Base-by-base conservation (phyloP, 2,329 filamentous ascomycete species). In the Pestalotiopsis sp. region DNA sequence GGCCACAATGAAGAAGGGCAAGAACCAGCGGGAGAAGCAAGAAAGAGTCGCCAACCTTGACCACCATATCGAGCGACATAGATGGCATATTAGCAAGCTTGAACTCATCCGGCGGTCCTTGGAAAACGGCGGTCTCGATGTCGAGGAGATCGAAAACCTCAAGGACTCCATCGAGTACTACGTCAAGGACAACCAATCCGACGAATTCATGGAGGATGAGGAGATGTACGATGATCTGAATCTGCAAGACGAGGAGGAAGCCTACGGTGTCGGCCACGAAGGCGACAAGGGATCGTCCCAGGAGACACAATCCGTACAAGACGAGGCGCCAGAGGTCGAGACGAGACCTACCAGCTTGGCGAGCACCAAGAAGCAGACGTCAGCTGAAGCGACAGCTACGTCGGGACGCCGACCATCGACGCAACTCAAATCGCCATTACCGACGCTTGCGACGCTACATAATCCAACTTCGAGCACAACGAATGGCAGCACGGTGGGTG, bases 101-200 rank as follows among this genome's bases (percentile, higher is more conserved):
- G 96, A 99, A 82, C 86, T 98, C 69, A 90, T 98, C 76, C 90
- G 95, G 75, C 90, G 96, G 73, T 93, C 94, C 36, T 84, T 99
- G 73, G 95, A 98, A 78, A 99, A 99, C 77, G 95, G 94, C 68
- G 93, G 92, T 71, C 89, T 98, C 73, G 95, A 98, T 68, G 88
- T 92, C 23, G 93, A 95, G 4, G 91, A 96, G 79, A 95, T 99
- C 73, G 91, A 90, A 72, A 93, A 96, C 2, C 84, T 98, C 66
- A 93, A 98, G 79, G 95, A 98, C 74, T 92, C 90, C 79, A 98
- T 99, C 80, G 91, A 91, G 75, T 98, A 98, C 82, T 99, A 98
- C 79, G 94, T 98, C 63, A 91, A 95, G 67, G 94, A 96, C 78
- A 94, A 94, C 73, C 90, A 92, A 82, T 94, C 93, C 73, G 88